phyloP scores from a whole-genome alignment of 495 filamentous ascomycete genomes.

The Penicillium pancosmium region DNA sequence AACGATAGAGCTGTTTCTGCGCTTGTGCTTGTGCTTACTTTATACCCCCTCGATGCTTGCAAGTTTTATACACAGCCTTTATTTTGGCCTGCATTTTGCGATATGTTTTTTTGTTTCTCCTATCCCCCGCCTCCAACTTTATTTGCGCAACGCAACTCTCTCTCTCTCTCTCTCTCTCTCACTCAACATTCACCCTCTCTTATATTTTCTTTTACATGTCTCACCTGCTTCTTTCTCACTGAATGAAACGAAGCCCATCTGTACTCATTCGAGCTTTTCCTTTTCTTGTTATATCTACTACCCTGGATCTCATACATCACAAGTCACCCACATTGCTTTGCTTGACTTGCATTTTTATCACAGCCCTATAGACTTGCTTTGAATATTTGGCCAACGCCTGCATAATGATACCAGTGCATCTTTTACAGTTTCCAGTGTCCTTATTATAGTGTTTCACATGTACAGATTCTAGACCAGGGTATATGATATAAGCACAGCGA shows the following conservation, averaged over 20 bases:
- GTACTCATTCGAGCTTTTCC: too few relatives aligned
- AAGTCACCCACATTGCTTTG: background rate
- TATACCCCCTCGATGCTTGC: constrained; percentile 4
- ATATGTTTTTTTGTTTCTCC: constrained; percentile 1
- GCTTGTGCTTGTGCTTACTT: constrained; percentile 27
- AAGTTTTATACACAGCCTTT: constrained; percentile 24
- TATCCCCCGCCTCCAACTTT: background rate
- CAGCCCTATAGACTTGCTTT: background rate
- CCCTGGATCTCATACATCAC: background rate
- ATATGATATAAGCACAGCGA: background rate
- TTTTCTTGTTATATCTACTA: background rate
- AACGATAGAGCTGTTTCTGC: constrained; percentile 30
- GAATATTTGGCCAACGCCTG: background rate
- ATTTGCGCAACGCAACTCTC: background rate
- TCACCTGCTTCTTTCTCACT: too few relatives aligned
- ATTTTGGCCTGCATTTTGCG: constrained; percentile 25
- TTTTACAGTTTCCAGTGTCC: background rate
- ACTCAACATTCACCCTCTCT: background rate
- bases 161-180: too few relatives aligned
- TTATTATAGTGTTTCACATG: too few relatives aligned
- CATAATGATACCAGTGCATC: constrained; percentile 7
- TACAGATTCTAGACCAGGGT: too few relatives aligned
- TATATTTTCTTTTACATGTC: too few relatives aligned
- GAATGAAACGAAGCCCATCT: too few relatives aligned
- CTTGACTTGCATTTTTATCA: background rate